A percentile compares a stretch with the other conserved stretches of the same genome.
These are phyloP conservation scores for Pterulicium gracile DNA, from an alignment of 1,284 basidiomycete species.

Conservation along the genomic window DNA sequence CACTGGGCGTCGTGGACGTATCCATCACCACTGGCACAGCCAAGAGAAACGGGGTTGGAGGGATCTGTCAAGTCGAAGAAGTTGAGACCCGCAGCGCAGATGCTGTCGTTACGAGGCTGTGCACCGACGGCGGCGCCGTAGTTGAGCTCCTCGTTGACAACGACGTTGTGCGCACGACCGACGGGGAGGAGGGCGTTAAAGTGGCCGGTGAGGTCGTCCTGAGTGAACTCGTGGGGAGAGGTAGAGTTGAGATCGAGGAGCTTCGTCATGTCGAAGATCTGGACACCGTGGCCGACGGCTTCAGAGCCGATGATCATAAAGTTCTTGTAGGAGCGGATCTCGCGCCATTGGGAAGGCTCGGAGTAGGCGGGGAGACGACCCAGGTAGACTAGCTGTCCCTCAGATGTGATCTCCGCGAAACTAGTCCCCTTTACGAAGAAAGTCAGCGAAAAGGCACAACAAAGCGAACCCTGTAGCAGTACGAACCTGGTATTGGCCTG, in stretches of 20 bases:
- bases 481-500: no score
- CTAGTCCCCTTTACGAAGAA: constrained; percentile 1
- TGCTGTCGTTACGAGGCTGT: constrained; percentile 9
- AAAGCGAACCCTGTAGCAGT: no score
- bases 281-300: not conserved
- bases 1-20: constrained; percentile 21
- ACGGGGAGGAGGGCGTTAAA: constrained; percentile 9
- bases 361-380: constrained; percentile 5
- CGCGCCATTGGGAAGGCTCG: constrained; percentile 1
- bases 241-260: constrained; percentile 7
- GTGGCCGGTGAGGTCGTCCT: constrained; percentile 5
- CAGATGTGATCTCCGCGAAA: not conserved
- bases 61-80: constrained; percentile 19
- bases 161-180: constrained; percentile 14
- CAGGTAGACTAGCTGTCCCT: not conserved
- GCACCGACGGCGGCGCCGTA: constrained; percentile 12
- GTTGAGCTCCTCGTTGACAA: constrained; percentile 10
- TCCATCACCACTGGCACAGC: constrained; percentile 17
- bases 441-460: no score
- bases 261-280: not conserved
- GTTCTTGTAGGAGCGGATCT: not conserved
- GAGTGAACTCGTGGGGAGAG: constrained; percentile 10
- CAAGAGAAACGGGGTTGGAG: constrained; percentile 14
- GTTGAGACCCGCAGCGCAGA: constrained; percentile 11
- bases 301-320: not conserved